A percentile compares a stretch with the other conserved stretches of the same genome.
phyloP scores from a whole-genome alignment of 2,329 filamentous ascomycete species.

The Ascocoryne sarcoides region DNA sequence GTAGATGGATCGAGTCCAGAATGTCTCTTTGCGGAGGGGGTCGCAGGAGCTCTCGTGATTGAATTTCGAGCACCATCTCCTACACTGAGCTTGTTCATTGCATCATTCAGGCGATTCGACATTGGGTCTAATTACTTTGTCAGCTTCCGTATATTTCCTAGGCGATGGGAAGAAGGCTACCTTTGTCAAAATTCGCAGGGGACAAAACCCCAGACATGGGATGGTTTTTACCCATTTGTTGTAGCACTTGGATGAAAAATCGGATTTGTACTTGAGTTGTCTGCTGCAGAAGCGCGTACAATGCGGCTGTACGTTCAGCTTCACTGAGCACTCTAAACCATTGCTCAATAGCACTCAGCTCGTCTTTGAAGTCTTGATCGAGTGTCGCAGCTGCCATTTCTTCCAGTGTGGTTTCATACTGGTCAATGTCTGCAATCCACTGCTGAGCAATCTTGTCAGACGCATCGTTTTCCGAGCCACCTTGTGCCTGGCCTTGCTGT shows the following conservation, averaged over 20 bases:
- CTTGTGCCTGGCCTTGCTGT: conserved; percentile 58
- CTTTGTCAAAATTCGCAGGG: conserved; percentile 93
- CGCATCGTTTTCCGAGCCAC: conserved; percentile 64
- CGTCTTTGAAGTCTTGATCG: conserved; percentile 99
- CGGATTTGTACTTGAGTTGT: conserved; percentile 98
- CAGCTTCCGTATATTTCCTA: background rate
- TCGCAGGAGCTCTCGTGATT: conserved; percentile 69
- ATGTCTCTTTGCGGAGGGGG: conserved; percentile 76
- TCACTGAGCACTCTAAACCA: conserved; percentile 98
- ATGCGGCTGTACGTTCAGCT: conserved; percentile 86
- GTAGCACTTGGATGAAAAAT: conserved; percentile 97
- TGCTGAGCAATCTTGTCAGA: conserved; percentile 93
- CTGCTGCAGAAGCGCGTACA: conserved; percentile 94
- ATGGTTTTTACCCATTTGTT: conserved; percentile 98
- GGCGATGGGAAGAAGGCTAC: conserved; percentile 41
- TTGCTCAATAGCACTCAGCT: conserved; percentile 96
- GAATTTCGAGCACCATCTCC: conserved; percentile 84
- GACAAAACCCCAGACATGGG: conserved; percentile 94
- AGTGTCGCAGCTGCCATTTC: conserved; percentile 99
- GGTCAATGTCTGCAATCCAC: conserved; percentile 98
- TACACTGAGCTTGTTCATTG: conserved; percentile 89
- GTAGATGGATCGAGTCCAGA: conserved; percentile 88
- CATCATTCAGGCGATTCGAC: conserved; percentile 91
- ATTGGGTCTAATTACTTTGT: conserved; percentile 65
- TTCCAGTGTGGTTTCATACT: conserved; percentile 96